Conservation (phyloP, 108 stramenopile species). For the Epithemia pelagica region DNA sequence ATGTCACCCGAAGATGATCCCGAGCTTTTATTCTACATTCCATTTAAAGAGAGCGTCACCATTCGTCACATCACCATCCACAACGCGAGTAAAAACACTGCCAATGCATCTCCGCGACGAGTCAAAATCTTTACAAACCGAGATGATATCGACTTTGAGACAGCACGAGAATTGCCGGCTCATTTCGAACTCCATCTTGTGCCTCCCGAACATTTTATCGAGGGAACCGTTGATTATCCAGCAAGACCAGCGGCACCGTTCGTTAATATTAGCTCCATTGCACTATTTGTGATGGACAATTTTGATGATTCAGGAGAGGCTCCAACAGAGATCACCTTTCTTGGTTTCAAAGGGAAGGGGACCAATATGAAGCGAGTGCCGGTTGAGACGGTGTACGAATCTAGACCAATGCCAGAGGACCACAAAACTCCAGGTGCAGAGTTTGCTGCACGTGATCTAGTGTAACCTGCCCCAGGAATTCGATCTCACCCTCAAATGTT, state of each 20-base stretch:
- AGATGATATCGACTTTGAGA: slow-evolving; percentile 80
- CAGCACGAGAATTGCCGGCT: slow-evolving; percentile 61
- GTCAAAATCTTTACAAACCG: slow-evolving; percentile 64
- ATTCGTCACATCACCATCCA: slow-evolving; percentile 51
- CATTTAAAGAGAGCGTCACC: slow-evolving; percentile 71
- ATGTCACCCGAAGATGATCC: slow-evolving; percentile 70
- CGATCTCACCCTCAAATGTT: too few relatives aligned
- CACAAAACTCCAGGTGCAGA: slow-evolving; percentile 66
- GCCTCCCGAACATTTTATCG: slow-evolving; percentile 60
- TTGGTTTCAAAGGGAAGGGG: slow-evolving; percentile 83
- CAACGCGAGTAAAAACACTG: slow-evolving; percentile 3
- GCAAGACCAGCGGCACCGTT: slow-evolving; percentile 77
- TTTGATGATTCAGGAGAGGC: slow-evolving; percentile 44
- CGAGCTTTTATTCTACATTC: slow-evolving; percentile 67
- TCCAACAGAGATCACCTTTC: slow-evolving; percentile 65
- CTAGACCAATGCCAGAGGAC: slow-evolving; percentile 67
- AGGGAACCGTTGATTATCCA: slow-evolving; percentile 80
- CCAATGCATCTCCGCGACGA: slow-evolving; percentile 44
- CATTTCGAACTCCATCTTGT: slow-evolving; percentile 43
- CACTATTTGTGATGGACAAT: slow-evolving; percentile 73
- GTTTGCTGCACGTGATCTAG: slow-evolving; percentile 20
- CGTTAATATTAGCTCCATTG: slow-evolving; percentile 64
- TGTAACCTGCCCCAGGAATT: neutral
- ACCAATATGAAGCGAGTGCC: slow-evolving; percentile 57
- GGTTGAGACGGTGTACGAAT: slow-evolving; percentile 76